Evolutionary conservation across 768 basidiomycete species (phyloP).

Genomic region (Nevesoporus exiguus): DNA sequence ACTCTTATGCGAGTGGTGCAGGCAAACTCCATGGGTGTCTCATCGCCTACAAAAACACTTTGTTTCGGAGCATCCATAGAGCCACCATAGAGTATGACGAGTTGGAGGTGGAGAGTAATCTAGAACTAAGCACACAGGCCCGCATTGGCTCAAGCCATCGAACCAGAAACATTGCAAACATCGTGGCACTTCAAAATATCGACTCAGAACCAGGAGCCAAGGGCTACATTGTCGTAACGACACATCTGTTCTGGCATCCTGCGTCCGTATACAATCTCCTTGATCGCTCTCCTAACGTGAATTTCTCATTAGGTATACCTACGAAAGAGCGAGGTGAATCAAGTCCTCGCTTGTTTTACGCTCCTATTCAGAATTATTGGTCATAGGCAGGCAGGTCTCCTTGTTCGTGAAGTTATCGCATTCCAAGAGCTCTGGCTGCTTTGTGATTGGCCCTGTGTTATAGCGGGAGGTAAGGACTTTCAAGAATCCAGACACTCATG

Average conservation of each 20-base stretch:
- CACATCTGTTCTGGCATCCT: conserved; percentile 96
- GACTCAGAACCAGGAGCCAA: conserved; percentile 30
- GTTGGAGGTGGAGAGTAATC: conserved; percentile 45
- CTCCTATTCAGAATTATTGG: not conserved
- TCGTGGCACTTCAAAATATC: conserved; percentile 60
- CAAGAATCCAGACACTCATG: not conserved
- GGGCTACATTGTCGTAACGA: conserved; percentile 79
- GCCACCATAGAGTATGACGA: conserved; percentile 68
- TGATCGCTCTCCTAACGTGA: not conserved
- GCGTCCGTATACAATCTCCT: conserved; percentile 42
- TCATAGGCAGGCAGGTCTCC: conserved; percentile 70
- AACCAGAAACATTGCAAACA: conserved; percentile 77
- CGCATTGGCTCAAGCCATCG: conserved; percentile 57
- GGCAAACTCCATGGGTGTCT: conserved; percentile 85
- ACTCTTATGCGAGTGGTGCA: conserved; percentile 65
- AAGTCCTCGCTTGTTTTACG: not conserved
- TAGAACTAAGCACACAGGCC: conserved; percentile 26
- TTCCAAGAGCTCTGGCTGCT: conserved; percentile 49
- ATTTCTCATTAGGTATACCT: conserved; percentile 41
- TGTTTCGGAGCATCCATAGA: conserved; percentile 46
- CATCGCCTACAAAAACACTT: conserved; percentile 60
- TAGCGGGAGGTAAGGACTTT: conserved; percentile 70
- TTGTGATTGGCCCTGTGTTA: conserved; percentile 69
- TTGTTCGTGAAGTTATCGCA: conserved; percentile 58
- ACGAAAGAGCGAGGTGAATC: conserved; percentile 76